Evolutionary conservation across 1,139 yeast species (phyloP).

Genomic region (Zygoascus hellenicus): DNA sequence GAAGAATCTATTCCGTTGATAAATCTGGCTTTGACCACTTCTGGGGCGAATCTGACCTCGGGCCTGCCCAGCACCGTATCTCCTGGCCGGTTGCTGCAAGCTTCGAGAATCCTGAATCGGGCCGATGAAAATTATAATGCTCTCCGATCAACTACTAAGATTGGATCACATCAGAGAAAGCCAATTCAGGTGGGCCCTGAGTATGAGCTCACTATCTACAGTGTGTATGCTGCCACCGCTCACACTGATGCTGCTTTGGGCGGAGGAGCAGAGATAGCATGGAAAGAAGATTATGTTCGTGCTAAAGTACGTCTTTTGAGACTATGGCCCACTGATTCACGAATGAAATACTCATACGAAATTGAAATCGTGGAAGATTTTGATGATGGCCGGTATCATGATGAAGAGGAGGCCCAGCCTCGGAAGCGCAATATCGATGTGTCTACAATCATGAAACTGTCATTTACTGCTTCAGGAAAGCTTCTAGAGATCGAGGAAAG

Average conservation of each 20-base stretch:
- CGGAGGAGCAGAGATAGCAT: constrained; percentile 41
- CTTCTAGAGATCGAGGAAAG: constrained; percentile 60
- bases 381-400: constrained; percentile 73
- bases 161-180: constrained; percentile 8
- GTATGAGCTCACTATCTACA: constrained; percentile 54
- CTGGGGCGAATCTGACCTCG: constrained; percentile 59
- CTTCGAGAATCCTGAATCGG: constrained; percentile 46
- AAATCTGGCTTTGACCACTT: constrained; percentile 60
- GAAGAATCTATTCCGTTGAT: constrained; percentile 69
- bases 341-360: constrained; percentile 39
- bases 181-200: constrained; percentile 50
- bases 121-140: constrained; percentile 36
- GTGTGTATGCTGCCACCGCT: constrained; percentile 41
- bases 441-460: constrained; percentile 46
- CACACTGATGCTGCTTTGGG: constrained; percentile 3
- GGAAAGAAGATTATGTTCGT: constrained; percentile 72
- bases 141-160: not conserved
- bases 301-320: constrained; percentile 44
- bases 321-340: constrained; percentile 13
- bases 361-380: constrained; percentile 53
- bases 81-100: constrained; percentile 62
- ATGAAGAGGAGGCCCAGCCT: constrained; percentile 41
- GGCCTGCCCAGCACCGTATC: constrained; percentile 51
- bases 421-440: constrained; percentile 37
- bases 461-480: constrained; percentile 69